A percentile compares a stretch with the other conserved stretches of the same genome.
Conservation (phyloP, 73 alveolate genomes). For the Blepharisma stoltei region DNA sequence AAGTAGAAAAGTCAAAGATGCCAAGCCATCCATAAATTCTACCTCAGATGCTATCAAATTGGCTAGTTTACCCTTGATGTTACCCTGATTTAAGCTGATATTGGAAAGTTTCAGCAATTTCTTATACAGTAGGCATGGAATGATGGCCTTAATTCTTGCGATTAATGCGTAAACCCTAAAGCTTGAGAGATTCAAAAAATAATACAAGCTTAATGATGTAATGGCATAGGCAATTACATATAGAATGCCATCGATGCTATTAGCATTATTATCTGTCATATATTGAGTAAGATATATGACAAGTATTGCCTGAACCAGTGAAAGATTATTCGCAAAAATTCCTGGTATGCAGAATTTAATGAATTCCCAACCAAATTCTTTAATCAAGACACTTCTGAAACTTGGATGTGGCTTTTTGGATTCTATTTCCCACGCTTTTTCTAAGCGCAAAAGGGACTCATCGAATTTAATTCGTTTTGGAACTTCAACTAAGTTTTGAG, state of each 20-base stretch:
- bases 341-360: background rate
- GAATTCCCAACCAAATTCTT: background rate
- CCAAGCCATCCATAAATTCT: background rate
- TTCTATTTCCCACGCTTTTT: background rate
- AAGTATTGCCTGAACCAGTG: background rate
- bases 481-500: background rate
- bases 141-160: background rate
- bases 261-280: background rate
- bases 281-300: background rate
- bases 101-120: background rate
- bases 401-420: background rate
- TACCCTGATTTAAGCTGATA: background rate
- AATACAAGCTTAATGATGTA: background rate
- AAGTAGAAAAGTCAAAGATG: background rate
- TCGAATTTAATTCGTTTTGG: constrained; percentile 14
- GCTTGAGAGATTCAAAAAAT: background rate
- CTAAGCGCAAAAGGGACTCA: no score
- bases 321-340: background rate
- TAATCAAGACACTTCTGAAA: background rate
- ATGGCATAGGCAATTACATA: background rate
- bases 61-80: background rate
- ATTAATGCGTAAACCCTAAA: background rate
- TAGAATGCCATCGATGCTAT: background rate
- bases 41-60: background rate
- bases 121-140: background rate